phyloP scores from a whole-genome alignment of 2,329 filamentous ascomycete genomes.

The Aspergillus quadricinctus region DNA sequence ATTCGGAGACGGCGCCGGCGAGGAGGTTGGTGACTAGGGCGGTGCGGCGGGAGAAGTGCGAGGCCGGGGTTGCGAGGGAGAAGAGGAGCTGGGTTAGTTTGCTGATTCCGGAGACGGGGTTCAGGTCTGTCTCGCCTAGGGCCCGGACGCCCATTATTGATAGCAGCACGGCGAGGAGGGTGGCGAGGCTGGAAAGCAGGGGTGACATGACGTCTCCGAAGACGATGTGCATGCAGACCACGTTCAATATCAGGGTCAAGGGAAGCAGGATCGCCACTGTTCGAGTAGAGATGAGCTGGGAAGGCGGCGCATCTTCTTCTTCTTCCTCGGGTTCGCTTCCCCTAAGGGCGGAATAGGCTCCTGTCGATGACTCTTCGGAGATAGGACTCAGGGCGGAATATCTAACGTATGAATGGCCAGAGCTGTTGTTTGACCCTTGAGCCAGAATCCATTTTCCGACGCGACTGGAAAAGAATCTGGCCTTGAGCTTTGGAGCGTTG shows the following conservation, averaged over 20 bases:
- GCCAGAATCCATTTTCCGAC: constrained; percentile 25
- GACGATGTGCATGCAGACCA: constrained; percentile 73
- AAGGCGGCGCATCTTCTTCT: constrained; percentile 74
- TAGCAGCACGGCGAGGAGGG: constrained; percentile 72
- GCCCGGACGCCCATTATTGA: constrained; percentile 63
- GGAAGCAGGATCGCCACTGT: constrained; percentile 72
- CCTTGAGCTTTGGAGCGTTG: constrained; percentile 38
- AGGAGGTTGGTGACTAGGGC: constrained; percentile 94
- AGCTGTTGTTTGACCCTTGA: constrained; percentile 11
- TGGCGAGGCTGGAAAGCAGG: constrained; percentile 69
- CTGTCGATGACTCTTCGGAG: constrained; percentile 17
- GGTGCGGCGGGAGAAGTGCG: constrained; percentile 69
- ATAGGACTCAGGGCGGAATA: constrained; percentile 28
- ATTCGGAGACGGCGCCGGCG: constrained; percentile 81
- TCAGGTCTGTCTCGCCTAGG: constrained; percentile 80
- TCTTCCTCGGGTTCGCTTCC: constrained; percentile 39
- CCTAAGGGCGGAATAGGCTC: constrained; percentile 2
- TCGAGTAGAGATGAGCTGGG: constrained; percentile 71
- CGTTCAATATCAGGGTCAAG: constrained; percentile 72
- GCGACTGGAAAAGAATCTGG: constrained; percentile 25
- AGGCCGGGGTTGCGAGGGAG: constrained; percentile 72
- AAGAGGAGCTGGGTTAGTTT: constrained; percentile 96
- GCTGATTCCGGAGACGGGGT: constrained; percentile 92
- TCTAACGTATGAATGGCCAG: constrained; percentile 23
- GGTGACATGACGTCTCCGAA: constrained; percentile 81